These are phyloP conservation scores for Chlamydomonas reinhardtii DNA, from an alignment of 163 green algal genomes.

Conservation along the genomic window DNA sequence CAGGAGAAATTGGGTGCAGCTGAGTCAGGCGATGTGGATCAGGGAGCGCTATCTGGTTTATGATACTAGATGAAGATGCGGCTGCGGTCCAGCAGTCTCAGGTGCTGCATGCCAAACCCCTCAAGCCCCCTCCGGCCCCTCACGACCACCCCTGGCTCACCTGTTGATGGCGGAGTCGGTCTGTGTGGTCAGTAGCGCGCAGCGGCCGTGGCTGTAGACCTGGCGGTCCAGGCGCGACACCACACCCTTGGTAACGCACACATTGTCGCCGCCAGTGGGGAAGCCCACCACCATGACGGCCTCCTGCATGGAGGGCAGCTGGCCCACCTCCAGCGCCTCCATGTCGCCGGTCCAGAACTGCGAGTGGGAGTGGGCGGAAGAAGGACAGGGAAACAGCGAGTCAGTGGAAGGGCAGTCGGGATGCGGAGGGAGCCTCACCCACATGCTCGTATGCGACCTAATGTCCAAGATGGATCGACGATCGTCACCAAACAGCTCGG, in stretches of 20 bases:
- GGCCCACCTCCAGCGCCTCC: constrained; percentile 36
- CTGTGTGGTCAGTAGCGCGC: constrained; percentile 68
- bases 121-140: neutral
- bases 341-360: constrained; percentile 45
- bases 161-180: constrained; percentile 53
- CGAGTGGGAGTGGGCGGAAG: neutral
- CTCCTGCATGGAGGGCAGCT: constrained; percentile 52
- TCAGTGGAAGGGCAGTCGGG: neutral
- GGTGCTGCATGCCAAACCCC: neutral
- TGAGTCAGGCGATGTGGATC: too few species aligned
- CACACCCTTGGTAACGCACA: constrained; percentile 76
- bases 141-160: too few species aligned
- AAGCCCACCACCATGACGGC: constrained; percentile 67
- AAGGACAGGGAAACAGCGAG: neutral
- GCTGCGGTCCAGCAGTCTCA: too few species aligned
- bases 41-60: too few species aligned
- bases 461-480: too few species aligned
- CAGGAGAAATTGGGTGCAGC: too few species aligned
- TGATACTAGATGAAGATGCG: too few species aligned
- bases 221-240: constrained; percentile 68
- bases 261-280: constrained; percentile 71
- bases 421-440: too few species aligned
- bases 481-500: too few species aligned
- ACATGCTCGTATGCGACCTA: too few species aligned
- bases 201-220: constrained; percentile 69